Conservation (phyloP, 495 filamentous ascomycete genomes). For the Bacidia rubella region DNA sequence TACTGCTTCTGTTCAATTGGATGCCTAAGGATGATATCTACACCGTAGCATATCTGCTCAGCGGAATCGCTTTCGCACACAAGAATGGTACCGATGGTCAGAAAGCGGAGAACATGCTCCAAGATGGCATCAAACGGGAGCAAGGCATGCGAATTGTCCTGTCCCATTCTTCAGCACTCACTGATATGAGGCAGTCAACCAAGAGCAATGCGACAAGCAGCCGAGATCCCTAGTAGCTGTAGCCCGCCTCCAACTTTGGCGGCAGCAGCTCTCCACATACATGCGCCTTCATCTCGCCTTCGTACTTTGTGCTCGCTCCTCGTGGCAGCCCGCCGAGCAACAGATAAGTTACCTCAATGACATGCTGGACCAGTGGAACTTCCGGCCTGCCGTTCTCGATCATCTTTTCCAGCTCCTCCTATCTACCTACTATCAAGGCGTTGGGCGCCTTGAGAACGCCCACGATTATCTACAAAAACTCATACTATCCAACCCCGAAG, state of each 20-base stretch:
- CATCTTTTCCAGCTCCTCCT: conserved; percentile 50
- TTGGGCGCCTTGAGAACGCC: conserved; percentile 53
- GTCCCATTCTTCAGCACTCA: not conserved
- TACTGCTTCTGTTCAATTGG: conserved; percentile 46
- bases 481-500: conserved; percentile 26
- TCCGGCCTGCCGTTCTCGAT: conserved; percentile 27
- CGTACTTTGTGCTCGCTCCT: conserved; percentile 43
- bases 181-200: conserved; percentile 23
- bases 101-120: conserved; percentile 52
- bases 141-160: conserved; percentile 20
- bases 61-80: conserved; percentile 53
- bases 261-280: conserved; percentile 39
- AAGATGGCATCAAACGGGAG: conserved; percentile 51
- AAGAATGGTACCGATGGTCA: conserved; percentile 49
- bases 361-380: conserved; percentile 24
- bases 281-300: conserved; percentile 48
- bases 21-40: conserved; percentile 53
- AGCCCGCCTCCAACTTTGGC: conserved; percentile 36
- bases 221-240: conserved; percentile 34
- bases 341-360: conserved; percentile 30
- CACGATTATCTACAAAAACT: conserved; percentile 49
- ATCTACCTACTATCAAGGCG: conserved; percentile 67
- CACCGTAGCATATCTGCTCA: conserved; percentile 58
- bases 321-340: conserved; percentile 43
- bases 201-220: conserved; percentile 28